Evolutionary conservation across 73 alveolate genomes (phyloP), one percentile per base, ranked within the genome.

Genomic region (Uronychia setigera): DNA sequence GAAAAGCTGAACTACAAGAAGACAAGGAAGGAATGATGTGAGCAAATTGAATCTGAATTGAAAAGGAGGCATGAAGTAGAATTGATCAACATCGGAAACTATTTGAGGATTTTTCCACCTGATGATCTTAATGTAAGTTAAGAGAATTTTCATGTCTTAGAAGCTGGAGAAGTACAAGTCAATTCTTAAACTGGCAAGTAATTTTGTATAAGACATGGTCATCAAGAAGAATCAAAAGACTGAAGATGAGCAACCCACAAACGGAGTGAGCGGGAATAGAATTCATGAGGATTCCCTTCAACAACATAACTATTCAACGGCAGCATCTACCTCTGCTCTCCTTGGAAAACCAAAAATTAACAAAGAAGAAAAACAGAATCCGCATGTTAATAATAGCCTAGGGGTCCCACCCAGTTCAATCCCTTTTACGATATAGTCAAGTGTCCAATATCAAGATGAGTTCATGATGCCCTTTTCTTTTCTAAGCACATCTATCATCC

Each of bases 41-140:
- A 46, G 67, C 19, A 46, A 19, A 19, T 46, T 46, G 67, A 46
- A 46, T 19, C 19, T 46, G 67, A 46, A 46, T 19, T 5, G 67
- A 46, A 46, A 46, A 11, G 5, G 67, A 46, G 67, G 58, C 93
- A 91, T 0, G 81, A 74, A 31, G 85, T 32, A 33, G 93, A 91
- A 59, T 25, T 28, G 27, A 82, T 77, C 31, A 91, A 91, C 80
- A 46, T 74, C 81, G 96, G 96, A 26, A 80, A 80, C 31, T 91
- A 80, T 35, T 80, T 32, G 25, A 46, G 80, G 46, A 86, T 86
- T 25, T 91, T 57, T 76, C 96, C 96, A 31, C 32, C 14, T 32
- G 31, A 29, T 19, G 87, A 91, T 67, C 34, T 32, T 26, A 35
- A 58, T 26, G 30, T 31, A 60, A 32, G 14, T 11, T 34, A 5